Base-by-base conservation (phyloP, 2,329 filamentous ascomycete genomes). In the Nannizzia gypsea region DNA sequence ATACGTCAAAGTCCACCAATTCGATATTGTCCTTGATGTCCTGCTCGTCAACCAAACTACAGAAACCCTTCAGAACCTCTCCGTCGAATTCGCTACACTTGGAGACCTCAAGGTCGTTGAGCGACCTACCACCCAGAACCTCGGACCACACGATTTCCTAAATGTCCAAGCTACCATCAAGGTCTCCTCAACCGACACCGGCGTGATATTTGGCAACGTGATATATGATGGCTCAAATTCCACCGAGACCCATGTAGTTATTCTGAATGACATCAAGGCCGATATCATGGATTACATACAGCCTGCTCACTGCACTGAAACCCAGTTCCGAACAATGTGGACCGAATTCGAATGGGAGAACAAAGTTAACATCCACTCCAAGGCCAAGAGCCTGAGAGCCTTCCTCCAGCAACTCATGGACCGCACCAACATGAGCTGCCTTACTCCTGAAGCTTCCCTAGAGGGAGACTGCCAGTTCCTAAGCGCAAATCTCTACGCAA, bases 261-360 rank as follows among this genome's bases (percentile, higher is more conserved):
- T 99, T 66, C 82, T 99, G 59, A 97, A 97, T 71, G 93, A 99
- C 72, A 85, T 99, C 31, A 93, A 99, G 70, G 92, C 97, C 60
- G 93, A 99, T 71, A 96, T 99, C 65, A 99, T 99, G 93, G 93
- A 99, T 76, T 99, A 99, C 77, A 99, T 99, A 69, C 92, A 97
- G 72, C 93, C 93, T 1, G 92, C 92, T 5, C 86, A 90, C 15
- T 99, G 93, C 80, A 93, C 90, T 3, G 93, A 99, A 79, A 96
- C 92, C 9, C 90, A 97, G 70, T 99, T 99, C 85, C 85, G 93
- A 62, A 95, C 90, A n/a, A 99, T 99, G 93, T 99, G 93, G 93
- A 99, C 93, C 40, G 93, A 99, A 72, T 99, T 99, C 66, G 93
- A 99, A 73, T 99, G 93, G 93, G 93, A 99, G 80, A 99, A 99